phyloP scores from a whole-genome alignment of 352 stramenopile genomes.

The Aphanomyces astaci region DNA sequence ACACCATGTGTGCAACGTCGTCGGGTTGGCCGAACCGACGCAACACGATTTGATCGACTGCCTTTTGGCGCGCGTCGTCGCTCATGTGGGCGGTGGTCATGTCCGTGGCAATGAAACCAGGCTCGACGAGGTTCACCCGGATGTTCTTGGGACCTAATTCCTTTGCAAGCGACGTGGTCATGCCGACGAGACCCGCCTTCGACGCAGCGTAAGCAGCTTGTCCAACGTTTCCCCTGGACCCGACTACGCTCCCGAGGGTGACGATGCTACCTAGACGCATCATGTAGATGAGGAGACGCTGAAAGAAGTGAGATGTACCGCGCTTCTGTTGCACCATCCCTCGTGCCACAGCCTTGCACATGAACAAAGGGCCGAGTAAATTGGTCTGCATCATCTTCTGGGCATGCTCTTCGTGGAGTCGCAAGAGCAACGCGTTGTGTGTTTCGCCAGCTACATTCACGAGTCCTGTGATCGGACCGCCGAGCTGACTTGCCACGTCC shows the following conservation, averaged over 20 bases:
- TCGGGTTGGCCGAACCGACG: slow-evolving; percentile 49
- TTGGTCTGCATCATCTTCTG: slow-evolving; percentile 69
- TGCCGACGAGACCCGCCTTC: slow-evolving; percentile 63
- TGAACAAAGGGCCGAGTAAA: slow-evolving; percentile 58
- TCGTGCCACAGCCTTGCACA: slow-evolving; percentile 67
- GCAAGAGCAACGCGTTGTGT: slow-evolving; percentile 61
- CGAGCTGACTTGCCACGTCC: slow-evolving; percentile 36
- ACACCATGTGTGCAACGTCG: slow-evolving; percentile 72
- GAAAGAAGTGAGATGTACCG: slow-evolving; percentile 10
- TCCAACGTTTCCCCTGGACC: slow-evolving; percentile 56
- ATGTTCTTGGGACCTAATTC: slow-evolving; percentile 78
- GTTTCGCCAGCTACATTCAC: slow-evolving; percentile 69
- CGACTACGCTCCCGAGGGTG: slow-evolving; percentile 81
- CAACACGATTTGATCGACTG: slow-evolving; percentile 48
- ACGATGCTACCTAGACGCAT: slow-evolving; percentile 48
- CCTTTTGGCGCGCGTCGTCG: slow-evolving; percentile 37
- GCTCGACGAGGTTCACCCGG: slow-evolving; percentile 82
- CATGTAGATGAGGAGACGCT: not conserved
- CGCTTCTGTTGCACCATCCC: slow-evolving; percentile 66
- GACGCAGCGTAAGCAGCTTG: slow-evolving; percentile 78
- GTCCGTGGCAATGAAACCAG: slow-evolving; percentile 74
- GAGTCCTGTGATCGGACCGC: slow-evolving; percentile 39
- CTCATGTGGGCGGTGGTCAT: slow-evolving; percentile 62
- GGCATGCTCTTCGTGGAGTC: slow-evolving; percentile 50
- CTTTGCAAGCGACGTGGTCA: slow-evolving; percentile 75